These are phyloP conservation scores for Beauveria bassiana DNA, from an alignment of 2,329 filamentous ascomycete species.

Conservation along the genomic window DNA sequence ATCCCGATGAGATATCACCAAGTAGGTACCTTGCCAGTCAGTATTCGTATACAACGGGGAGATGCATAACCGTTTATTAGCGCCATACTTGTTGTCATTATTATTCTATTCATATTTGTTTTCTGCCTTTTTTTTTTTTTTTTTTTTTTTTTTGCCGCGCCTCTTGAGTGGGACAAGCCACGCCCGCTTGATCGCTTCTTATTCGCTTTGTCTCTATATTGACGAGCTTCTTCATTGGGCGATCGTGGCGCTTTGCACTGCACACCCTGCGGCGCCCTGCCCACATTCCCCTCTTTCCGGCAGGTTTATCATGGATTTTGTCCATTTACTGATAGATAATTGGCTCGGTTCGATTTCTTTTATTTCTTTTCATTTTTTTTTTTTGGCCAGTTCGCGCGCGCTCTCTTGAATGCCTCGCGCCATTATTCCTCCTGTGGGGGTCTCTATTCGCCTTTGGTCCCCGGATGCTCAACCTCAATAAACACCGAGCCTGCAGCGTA, in stretches of 20 bases:
- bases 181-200: not conserved
- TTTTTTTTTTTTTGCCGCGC: not conserved
- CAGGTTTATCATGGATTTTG: not conserved
- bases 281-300: not conserved
- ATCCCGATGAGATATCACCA: not conserved
- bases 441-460: not conserved
- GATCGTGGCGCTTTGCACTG: not conserved
- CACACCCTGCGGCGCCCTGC: not conserved
- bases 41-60: too few species aligned
- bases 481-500: not conserved
- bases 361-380: not conserved
- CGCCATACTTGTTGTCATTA: not conserved
- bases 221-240: conserved; percentile 5
- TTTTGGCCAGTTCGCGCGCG: not conserved
- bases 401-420: not conserved
- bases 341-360: not conserved
- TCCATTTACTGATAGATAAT: not conserved
- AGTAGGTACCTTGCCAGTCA: too few species aligned
- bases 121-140: not conserved
- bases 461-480: not conserved
- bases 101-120: not conserved
- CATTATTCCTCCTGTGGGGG: not conserved
- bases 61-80: not conserved
- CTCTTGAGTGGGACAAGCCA: not conserved
- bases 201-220: not conserved